phyloP scores from a whole-genome alignment of 176 grass and related monocot species.

The Carex littledalei region DNA sequence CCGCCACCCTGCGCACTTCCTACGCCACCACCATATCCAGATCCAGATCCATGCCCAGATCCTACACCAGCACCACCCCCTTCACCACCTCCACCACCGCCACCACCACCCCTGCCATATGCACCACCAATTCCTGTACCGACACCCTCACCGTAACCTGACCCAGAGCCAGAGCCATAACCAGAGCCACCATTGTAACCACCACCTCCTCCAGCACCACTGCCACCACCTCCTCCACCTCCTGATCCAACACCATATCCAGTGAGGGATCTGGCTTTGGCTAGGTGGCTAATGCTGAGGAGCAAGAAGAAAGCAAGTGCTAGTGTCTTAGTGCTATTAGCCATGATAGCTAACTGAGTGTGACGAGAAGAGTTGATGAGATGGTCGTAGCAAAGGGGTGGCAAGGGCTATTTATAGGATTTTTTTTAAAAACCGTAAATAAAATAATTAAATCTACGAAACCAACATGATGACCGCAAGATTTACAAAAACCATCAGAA shows the following conservation, averaged over 20 bases:
- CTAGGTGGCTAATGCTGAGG: constrained; percentile 18
- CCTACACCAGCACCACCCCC: constrained; percentile 7
- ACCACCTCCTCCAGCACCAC: not conserved
- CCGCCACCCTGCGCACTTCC: not conserved
- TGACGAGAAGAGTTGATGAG: constrained; percentile 16
- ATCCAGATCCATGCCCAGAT: constrained; percentile 8
- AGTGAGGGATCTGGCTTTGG: constrained; percentile 12
- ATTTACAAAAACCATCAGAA: too few species aligned
- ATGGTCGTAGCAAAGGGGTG: not conserved
- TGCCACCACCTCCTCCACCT: not conserved
- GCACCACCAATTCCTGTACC: constrained; percentile 11
- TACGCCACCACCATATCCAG: not conserved
- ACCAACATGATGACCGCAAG: too few species aligned
- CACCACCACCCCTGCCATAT: constrained; percentile 3
- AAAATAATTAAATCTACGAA: too few species aligned
- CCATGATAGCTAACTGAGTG: constrained; percentile 6
- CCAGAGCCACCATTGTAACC: not conserved
- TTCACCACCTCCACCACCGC: constrained; percentile 15
- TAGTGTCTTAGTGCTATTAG: constrained; percentile 17
- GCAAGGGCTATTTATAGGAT: constrained; percentile 30
- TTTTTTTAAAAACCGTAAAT: too few species aligned
- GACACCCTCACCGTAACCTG: constrained; percentile 19
- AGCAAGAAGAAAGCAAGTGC: constrained; percentile 25
- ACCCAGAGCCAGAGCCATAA: constrained; percentile 21
- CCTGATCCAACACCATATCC: not conserved